phyloP scores from a whole-genome alignment of 257 asterid species.

The Solanum habrochaites region DNA sequence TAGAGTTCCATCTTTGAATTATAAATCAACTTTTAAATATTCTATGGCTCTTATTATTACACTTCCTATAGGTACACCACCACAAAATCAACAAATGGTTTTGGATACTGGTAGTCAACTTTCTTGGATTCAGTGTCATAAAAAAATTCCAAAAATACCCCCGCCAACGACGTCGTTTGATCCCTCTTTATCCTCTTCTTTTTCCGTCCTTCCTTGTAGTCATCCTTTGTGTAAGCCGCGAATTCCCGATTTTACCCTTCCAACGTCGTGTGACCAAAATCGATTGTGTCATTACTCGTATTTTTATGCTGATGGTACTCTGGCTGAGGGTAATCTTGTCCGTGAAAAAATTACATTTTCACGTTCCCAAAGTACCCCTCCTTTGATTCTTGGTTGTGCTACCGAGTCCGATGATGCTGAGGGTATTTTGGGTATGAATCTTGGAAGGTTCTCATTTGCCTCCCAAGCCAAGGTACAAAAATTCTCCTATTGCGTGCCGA shows the following conservation, averaged over 20 bases:
- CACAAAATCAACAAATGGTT: constrained; percentile 73
- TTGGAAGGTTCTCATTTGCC: constrained; percentile 58
- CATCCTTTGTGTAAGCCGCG: constrained; percentile 75
- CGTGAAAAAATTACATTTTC: constrained; percentile 56
- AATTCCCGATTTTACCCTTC: constrained; percentile 79
- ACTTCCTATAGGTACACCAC: constrained; percentile 84
- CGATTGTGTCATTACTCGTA: constrained; percentile 66
- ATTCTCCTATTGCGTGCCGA: constrained; percentile 78
- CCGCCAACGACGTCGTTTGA: constrained; percentile 53
- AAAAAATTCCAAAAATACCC: constrained; percentile 12
- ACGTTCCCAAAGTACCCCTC: constrained; percentile 54
- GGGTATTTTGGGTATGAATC: constrained; percentile 90
- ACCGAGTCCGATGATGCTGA: constrained; percentile 48
- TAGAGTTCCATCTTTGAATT: constrained; percentile 20
- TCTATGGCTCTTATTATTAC: constrained; percentile 74
- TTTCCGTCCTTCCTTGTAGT: constrained; percentile 63
- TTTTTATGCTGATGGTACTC: constrained; percentile 76
- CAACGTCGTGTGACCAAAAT: constrained; percentile 66
- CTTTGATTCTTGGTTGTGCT: constrained; percentile 70
- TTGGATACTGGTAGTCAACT: constrained; percentile 93
- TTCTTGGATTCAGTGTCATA: constrained; percentile 74
- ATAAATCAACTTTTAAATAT: constrained; percentile 44
- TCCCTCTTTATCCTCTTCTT: constrained; percentile 78
- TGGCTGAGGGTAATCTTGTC: constrained; percentile 86
- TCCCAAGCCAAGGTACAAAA: constrained; percentile 60